These are phyloP conservation scores for Arbutus unedo DNA, from an alignment of 148 eudicot genomes.

Conservation along the genomic window DNA sequence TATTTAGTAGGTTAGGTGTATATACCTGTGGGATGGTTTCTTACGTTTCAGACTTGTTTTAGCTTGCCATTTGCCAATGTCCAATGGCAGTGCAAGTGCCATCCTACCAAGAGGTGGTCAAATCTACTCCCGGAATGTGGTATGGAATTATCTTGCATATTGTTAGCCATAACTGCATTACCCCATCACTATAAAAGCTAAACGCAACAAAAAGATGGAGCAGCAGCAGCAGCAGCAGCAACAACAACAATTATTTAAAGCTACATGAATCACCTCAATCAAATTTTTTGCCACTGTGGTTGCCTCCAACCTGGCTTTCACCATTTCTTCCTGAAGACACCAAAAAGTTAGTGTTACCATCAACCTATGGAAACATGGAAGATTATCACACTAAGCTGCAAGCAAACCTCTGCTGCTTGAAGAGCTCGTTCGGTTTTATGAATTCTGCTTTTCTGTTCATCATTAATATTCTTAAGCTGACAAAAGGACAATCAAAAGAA, in stretches of 20 bases:
- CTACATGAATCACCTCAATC: conserved; percentile 31
- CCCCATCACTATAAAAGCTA: background rate
- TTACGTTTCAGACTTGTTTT: background rate
- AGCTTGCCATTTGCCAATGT: background rate
- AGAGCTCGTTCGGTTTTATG: conserved; percentile 32
- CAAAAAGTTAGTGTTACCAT: background rate
- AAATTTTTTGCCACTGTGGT: conserved; percentile 43
- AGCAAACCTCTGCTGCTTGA: conserved; percentile 34
- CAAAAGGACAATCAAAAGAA: conserved; percentile 8
- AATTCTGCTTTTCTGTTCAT: conserved; percentile 33
- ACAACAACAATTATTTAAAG: background rate
- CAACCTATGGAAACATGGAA: background rate
- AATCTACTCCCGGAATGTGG: background rate
- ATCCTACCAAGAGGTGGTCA: background rate
- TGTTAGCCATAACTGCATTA: background rate
- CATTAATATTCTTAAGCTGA: conserved; percentile 41
- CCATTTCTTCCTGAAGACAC: conserved; percentile 54
- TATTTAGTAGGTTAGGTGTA: background rate
- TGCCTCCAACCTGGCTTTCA: conserved; percentile 54
- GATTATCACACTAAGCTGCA: background rate
- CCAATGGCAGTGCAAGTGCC: background rate
- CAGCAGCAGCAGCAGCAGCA: background rate
- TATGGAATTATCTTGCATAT: background rate
- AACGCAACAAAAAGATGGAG: background rate
- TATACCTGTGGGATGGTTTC: background rate